Percentiles rank a stretch among this genome's conserved stretches.
phyloP scores from a whole-genome alignment of 2,329 filamentous ascomycete species.

The Thelonectria olida region DNA sequence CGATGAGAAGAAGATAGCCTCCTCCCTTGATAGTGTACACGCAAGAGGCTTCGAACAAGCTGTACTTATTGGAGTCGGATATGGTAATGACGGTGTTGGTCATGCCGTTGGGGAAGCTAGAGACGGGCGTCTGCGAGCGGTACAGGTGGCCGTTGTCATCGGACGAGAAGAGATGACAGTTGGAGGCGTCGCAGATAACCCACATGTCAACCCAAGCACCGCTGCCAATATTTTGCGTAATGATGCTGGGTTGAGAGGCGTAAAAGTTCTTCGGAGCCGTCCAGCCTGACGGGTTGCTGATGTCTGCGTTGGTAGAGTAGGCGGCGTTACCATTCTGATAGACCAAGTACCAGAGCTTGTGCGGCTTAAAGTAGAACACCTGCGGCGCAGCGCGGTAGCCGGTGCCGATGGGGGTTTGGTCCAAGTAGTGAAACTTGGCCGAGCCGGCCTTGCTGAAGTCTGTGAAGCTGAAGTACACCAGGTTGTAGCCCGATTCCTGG shows the following conservation, averaged over 20 bases:
- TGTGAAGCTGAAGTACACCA: conserved; percentile 5
- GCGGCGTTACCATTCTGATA: conserved; percentile 14
- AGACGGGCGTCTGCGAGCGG: not conserved
- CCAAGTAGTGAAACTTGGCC: conserved; percentile 5
- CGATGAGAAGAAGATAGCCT: conserved; percentile 3
- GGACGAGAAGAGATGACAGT: conserved; percentile 9
- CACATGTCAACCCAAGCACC: conserved; percentile 17
- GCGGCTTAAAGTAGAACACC: conserved; percentile 11
- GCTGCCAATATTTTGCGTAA: conserved; percentile 1
- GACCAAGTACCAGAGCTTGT: conserved; percentile 10
- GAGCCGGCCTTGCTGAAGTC: not conserved
- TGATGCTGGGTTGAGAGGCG: not conserved
- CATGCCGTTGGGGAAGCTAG: conserved; percentile 1
- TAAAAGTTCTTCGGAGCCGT: conserved; percentile 7
- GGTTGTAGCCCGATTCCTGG: conserved; percentile 5
- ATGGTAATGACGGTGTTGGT: conserved; percentile 5
- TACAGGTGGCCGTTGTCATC: conserved; percentile 13
- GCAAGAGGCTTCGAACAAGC: conserved; percentile 8
- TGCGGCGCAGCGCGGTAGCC: conserved; percentile 10
- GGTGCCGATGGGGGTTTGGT: not conserved
- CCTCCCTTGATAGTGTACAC: conserved; percentile 3
- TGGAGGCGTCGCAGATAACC: conserved; percentile 2
- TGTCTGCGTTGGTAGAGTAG: conserved; percentile 12
- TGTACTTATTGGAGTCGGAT: conserved; percentile 3
- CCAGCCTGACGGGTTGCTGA: conserved; percentile 2